phyloP scores from a whole-genome alignment of 768 basidiomycete genomes.

The Podaxis rugospora region DNA sequence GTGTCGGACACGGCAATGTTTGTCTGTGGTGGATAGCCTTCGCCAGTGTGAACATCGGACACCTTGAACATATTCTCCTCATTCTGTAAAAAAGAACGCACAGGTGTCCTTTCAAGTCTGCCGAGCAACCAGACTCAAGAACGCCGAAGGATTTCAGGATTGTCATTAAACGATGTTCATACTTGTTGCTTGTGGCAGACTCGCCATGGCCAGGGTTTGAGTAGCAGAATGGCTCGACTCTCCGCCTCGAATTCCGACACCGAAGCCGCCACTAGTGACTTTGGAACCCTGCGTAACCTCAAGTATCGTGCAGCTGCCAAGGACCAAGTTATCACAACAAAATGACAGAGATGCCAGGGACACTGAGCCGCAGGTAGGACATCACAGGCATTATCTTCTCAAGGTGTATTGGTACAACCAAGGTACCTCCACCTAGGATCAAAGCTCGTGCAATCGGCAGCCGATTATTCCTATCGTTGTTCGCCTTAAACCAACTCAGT shows the following conservation, averaged over 20 bases:
- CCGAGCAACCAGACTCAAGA: too few relatives aligned
- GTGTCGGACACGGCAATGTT: too few relatives aligned
- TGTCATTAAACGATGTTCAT: too few relatives aligned
- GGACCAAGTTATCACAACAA: background rate
- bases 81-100: too few relatives aligned
- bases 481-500: background rate
- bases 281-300: background rate
- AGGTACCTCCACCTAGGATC: background rate
- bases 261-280: background rate
- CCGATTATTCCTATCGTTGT: background rate
- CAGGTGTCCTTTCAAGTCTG: too few relatives aligned
- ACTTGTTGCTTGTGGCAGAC: background rate
- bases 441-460: background rate
- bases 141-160: too few relatives aligned
- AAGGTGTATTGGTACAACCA: background rate
- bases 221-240: background rate
- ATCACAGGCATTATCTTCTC: background rate
- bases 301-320: background rate
- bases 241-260: background rate
- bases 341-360: background rate
- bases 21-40: too few relatives aligned
- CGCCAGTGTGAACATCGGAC: too few relatives aligned
- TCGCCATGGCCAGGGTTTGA: background rate
- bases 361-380: background rate
- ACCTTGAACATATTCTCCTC: too few relatives aligned